Evolutionary conservation across 441 rosid species (phyloP).

Genomic region (Hura crepitans): DNA sequence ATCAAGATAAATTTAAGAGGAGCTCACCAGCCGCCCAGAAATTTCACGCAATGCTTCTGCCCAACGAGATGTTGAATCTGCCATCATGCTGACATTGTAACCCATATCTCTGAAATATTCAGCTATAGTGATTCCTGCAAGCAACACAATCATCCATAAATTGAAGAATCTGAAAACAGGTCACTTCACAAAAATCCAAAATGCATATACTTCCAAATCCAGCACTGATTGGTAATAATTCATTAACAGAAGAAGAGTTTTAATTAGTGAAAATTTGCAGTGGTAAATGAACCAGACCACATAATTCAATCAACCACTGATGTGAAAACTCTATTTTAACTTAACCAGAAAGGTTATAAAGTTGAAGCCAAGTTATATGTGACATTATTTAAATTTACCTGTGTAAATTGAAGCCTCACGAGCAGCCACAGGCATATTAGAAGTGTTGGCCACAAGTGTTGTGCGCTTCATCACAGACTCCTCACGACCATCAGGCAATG

Average conservation of each 20-base stretch:
- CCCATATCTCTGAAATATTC: constrained; percentile 99
- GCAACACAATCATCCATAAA: constrained; percentile 20
- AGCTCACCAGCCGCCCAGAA: constrained; percentile 92
- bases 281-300: background rate
- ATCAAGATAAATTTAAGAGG: constrained; percentile 5
- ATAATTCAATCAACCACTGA: background rate
- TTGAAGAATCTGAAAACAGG: constrained; percentile 15
- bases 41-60: constrained; percentile 99
- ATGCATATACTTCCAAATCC: background rate
- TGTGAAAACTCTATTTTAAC: background rate
- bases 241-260: background rate
- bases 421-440: constrained; percentile 99
- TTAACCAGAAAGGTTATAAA: background rate
- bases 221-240: background rate
- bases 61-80: constrained; percentile 99
- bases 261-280: background rate
- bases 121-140: constrained; percentile 90
- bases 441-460: constrained; percentile 97
- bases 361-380: background rate
- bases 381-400: constrained; percentile 39
- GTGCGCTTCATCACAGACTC: constrained; percentile 99
- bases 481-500: constrained; percentile 99
- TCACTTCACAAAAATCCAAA: background rate
- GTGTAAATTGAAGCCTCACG: constrained; percentile 99
- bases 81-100: constrained; percentile 99